phyloP scores from a whole-genome alignment of 1,284 basidiomycete genomes.

The Ustilago crameri region DNA sequence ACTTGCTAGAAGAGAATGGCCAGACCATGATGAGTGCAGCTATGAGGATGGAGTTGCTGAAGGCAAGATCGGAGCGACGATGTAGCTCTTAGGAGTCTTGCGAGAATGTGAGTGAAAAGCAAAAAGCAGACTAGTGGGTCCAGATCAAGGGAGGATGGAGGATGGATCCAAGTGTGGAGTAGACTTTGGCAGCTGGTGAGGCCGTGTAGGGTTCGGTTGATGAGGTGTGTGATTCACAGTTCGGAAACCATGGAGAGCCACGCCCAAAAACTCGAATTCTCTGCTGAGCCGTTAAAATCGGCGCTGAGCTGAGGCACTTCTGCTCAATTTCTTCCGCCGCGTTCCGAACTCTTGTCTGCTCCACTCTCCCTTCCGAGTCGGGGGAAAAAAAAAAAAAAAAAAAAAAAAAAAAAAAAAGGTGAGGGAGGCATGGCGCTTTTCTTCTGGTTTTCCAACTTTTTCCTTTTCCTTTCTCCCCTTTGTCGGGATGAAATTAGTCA shows the following conservation, averaged over 20 bases:
- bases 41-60: background rate
- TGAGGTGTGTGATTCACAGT: background rate
- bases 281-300: background rate
- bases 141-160: background rate
- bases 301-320: background rate
- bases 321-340: constrained; percentile 23
- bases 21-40: constrained; percentile 39
- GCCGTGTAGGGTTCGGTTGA: too few species aligned
- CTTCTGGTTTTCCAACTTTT: constrained; percentile 39
- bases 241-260: too few species aligned
- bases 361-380: too few species aligned
- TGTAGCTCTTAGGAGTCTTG: background rate
- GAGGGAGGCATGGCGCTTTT: too few species aligned
- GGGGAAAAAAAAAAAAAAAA: too few species aligned
- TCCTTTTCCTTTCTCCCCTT: background rate
- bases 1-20: constrained; percentile 46
- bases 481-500: constrained; percentile 15
- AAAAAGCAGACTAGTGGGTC: background rate
- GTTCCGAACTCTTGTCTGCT: constrained; percentile 24
- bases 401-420: background rate
- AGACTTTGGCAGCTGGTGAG: too few species aligned
- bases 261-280: constrained; percentile 1
- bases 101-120: background rate
- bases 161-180: constrained; percentile 4
- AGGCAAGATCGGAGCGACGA: too few species aligned